Percentiles rank a stretch among this genome's conserved stretches.
These are phyloP conservation scores for Kodamaea nitidulidarum DNA, from an alignment of 805 yeast genomes.

Conservation along the genomic window DNA sequence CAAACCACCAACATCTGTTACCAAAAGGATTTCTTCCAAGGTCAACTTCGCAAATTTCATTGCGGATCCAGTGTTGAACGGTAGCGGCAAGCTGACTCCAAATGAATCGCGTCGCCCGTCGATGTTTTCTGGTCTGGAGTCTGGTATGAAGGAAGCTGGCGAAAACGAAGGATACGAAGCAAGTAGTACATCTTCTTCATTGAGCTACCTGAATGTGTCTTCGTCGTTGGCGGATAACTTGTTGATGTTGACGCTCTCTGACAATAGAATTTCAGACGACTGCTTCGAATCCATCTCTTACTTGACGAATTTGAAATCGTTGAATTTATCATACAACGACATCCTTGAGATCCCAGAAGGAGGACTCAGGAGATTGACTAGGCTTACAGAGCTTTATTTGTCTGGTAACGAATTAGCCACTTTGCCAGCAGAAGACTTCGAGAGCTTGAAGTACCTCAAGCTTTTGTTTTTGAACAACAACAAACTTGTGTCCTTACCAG, in stretches of 20 bases:
- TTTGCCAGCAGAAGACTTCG: slow-evolving; percentile 84
- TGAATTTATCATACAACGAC: slow-evolving; percentile 83
- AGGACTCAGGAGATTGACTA: slow-evolving; percentile 52
- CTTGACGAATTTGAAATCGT: slow-evolving; percentile 51
- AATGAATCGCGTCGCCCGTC: slow-evolving; percentile 10
- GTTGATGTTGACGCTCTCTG: slow-evolving; percentile 62
- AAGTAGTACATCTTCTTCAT: slow-evolving; percentile 1
- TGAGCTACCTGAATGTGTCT: slow-evolving; percentile 8
- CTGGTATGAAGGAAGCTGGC: not conserved
- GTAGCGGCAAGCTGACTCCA: slow-evolving; percentile 6
- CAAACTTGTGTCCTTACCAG: slow-evolving; percentile 79
- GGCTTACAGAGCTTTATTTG: slow-evolving; percentile 61
- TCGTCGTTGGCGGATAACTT: slow-evolving; percentile 47
- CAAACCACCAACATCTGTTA: slow-evolving; percentile 39
- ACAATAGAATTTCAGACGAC: slow-evolving; percentile 77
- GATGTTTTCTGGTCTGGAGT: slow-evolving; percentile 3
- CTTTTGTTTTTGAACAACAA: slow-evolving; percentile 76
- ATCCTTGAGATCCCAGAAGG: slow-evolving; percentile 78
- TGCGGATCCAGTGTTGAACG: slow-evolving; percentile 8
- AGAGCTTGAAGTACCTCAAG: slow-evolving; percentile 51
- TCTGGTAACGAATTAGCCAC: slow-evolving; percentile 81
- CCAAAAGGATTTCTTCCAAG: slow-evolving; percentile 30
- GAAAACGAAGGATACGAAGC: slow-evolving; percentile 6
- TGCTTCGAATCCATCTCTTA: slow-evolving; percentile 64
- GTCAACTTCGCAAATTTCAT: slow-evolving; percentile 19